phyloP scores from a whole-genome alignment of 1,284 basidiomycete genomes.

The Golubevia pallescens region DNA sequence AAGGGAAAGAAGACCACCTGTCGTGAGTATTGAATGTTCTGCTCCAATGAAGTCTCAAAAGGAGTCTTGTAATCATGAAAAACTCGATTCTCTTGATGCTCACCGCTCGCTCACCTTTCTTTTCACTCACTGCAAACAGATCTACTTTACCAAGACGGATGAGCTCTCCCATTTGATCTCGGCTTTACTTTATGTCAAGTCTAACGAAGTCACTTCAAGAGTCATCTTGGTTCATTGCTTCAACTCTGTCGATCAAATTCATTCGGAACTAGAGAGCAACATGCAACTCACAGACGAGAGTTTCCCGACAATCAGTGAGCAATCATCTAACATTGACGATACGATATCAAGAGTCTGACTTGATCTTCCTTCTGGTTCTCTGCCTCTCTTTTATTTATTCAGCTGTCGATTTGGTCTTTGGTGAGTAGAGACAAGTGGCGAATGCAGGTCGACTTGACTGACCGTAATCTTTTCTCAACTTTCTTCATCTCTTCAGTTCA shows the following conservation, averaged over 20 bases:
- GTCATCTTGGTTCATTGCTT: conserved; percentile 47
- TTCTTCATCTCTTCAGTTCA: too few relatives aligned
- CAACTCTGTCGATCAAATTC: conserved; percentile 31
- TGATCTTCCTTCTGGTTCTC: too few relatives aligned
- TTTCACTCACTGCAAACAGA: conserved; percentile 14
- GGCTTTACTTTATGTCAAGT: conserved; percentile 29
- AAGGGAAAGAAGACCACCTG: conserved; percentile 19
- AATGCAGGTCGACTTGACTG: too few relatives aligned
- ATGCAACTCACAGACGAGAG: conserved; percentile 42
- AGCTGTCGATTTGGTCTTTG: conserved; percentile 38
- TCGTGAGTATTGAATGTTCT: conserved; percentile 5
- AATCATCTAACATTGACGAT: background rate
- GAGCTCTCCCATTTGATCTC: conserved; percentile 21
- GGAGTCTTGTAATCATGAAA: background rate
- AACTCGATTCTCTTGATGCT: too few relatives aligned
- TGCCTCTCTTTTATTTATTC: too few relatives aligned
- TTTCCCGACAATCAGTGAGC: conserved; percentile 32
- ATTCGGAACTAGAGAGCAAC: conserved; percentile 40
- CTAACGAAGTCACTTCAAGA: conserved; percentile 34
- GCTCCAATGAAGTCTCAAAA: background rate
- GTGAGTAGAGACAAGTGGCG: conserved; percentile 9
- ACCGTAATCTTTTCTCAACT: too few relatives aligned
- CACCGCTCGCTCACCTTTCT: background rate
- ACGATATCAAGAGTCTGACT: background rate
- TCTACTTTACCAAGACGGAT: conserved; percentile 24